Base-by-base conservation (phyloP, 345 rosid genomes). In the Hibiscus trionum region DNA sequence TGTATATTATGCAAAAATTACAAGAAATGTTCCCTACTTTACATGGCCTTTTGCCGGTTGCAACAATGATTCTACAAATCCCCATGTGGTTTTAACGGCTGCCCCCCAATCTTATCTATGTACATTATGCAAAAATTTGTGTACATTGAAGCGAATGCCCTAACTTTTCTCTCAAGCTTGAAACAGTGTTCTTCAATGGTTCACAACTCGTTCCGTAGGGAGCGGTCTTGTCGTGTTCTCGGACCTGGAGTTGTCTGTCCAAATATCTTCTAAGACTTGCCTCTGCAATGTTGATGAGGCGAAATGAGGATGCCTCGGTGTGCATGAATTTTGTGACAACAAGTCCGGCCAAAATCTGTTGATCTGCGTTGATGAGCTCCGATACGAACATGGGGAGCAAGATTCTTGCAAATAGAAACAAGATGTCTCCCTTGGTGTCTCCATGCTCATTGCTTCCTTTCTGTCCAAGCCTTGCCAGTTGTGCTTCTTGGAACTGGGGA, bases 291-390 rank as follows among this genome's bases (percentile, higher is more conserved):
- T 88, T 92, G 42, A 92, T 61, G 75, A 88, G 83, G 55, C 89
- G 78, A 55, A 93, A 81, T 75, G 89, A 83, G 58, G 88, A 21
- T 21, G 24, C 24, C 24, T 21, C 24, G 24, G 87, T 84, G 85
- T 89, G 98, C 99, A 90, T 90, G 75, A 82, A 86, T 76, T 86
- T 88, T 1, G 97, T 83, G 53, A 93, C 81, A 17, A 92, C 31
- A 75, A 87, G 81, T 73, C 96, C 98, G 0, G 99, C 99, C 19
- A 95, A 82, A 60, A 90, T 82, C 44, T 6, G 86, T 77, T 90
- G 96, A 74, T 84, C 84, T 2, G 85, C 90, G 81, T 81, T 88
- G 60, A 89, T 87, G 39, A 93, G 98, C 83, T 83, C 94, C 9
- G 90, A 81, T 73, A 90, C 52, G 63, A 89, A 88, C 66, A 80